phyloP scores from a whole-genome alignment of 257 asterid genomes.

The Solanum sejunctum region DNA sequence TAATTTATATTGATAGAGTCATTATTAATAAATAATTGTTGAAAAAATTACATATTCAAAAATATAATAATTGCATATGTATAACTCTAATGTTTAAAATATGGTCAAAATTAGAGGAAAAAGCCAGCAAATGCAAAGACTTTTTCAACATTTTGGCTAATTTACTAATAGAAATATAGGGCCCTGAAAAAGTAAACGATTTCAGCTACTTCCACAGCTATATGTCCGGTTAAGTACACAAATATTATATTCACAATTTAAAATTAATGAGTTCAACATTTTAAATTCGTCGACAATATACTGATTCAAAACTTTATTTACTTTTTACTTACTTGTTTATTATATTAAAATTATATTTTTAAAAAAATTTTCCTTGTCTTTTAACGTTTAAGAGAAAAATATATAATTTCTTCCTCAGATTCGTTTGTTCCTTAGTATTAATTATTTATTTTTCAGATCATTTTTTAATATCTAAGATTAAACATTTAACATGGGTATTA shows the following conservation, averaged over 20 bases:
- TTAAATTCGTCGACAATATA: not conserved
- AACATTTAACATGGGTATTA: not conserved
- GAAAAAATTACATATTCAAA: not conserved
- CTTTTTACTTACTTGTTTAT: not conserved
- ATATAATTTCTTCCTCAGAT: no score
- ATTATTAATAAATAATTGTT: not conserved
- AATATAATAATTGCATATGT: not conserved
- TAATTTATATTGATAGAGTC: slow-evolving; percentile 11
- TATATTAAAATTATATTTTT: not conserved
- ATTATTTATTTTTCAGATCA: not conserved
- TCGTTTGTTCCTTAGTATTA: not conserved
- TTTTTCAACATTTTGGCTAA: not conserved
- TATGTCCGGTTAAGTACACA: not conserved
- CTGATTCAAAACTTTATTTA: not conserved
- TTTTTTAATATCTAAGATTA: not conserved
- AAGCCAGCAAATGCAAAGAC: not conserved
- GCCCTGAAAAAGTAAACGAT: not conserved
- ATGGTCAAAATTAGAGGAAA: not conserved
- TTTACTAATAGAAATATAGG: not conserved
- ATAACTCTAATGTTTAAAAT: not conserved
- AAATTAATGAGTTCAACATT: no score
- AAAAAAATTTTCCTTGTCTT: not conserved
- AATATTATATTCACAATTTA: not conserved
- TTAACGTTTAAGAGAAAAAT: not conserved
- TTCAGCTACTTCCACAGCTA: not conserved